These are phyloP conservation scores for Acanthamoeba lenticulata DNA, from an alignment of 208 protist genomes.

Conservation along the genomic window DNA sequence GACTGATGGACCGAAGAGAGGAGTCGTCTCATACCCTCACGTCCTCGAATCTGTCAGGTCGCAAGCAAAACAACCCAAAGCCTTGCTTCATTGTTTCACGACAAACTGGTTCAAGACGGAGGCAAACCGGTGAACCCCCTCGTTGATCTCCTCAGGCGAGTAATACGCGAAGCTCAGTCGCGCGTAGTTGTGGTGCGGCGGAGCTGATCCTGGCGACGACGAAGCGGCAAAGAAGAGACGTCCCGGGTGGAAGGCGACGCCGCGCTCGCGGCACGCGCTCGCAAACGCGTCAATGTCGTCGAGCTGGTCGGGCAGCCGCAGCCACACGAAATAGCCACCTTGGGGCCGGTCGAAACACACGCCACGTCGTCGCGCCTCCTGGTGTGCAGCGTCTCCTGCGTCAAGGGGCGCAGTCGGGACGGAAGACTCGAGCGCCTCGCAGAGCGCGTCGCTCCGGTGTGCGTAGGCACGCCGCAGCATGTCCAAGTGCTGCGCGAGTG, in stretches of 20 bases:
- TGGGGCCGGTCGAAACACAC: constrained; percentile 36
- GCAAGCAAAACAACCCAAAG: too few relatives aligned
- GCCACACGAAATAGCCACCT: constrained; percentile 59
- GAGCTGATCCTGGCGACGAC: neutral
- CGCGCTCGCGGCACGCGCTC: neutral
- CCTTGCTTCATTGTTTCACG: too few relatives aligned
- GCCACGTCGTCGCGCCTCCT: neutral
- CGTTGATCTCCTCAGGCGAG: neutral
- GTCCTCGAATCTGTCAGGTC: too few relatives aligned
- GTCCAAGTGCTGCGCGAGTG: neutral
- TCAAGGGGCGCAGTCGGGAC: neutral
- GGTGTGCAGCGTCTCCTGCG: neutral
- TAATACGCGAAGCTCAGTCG: constrained; percentile 10
- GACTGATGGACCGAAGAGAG: too few relatives aligned
- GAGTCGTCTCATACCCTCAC: too few relatives aligned
- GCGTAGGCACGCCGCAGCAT: neutral
- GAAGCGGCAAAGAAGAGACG: neutral
- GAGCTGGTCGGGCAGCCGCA: constrained; percentile 11
- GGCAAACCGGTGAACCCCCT: neutral
- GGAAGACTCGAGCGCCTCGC: neutral
- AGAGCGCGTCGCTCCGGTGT: neutral
- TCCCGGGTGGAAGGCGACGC: neutral
- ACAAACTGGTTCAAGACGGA: neutral
- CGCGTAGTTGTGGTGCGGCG: neutral
- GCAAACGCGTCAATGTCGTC: neutral